phyloP scores from a whole-genome alignment of 225 moss, liverwort and hornwort genomes.

The Sphagnum tenellum region DNA sequence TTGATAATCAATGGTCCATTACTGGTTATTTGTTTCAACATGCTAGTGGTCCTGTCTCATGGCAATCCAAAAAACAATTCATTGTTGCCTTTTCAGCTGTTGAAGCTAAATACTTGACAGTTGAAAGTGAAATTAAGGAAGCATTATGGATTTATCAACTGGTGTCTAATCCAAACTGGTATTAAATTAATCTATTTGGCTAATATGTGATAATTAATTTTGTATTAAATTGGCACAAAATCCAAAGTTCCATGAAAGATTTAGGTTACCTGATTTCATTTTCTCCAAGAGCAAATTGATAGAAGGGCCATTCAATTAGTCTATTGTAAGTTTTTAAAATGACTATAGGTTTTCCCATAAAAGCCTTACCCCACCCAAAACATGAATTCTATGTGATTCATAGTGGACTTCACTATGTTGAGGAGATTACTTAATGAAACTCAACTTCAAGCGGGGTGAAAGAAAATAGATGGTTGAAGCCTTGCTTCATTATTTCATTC shows the following conservation, averaged over 20 bases:
- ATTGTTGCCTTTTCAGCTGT: slow-evolving; percentile 1
- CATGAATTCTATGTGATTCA: too few species aligned
- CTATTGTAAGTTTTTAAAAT: neutral
- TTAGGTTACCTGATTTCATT: neutral
- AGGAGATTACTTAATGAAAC: too few species aligned
- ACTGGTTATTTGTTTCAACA: slow-evolving; percentile 1
- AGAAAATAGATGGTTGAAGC: too few species aligned
- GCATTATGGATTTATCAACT: neutral
- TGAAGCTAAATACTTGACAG: slow-evolving; percentile 7
- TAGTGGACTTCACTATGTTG: too few species aligned
- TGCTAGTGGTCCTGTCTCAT: neutral
- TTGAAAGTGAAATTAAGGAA: neutral
- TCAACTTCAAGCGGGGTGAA: too few species aligned
- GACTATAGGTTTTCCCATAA: too few species aligned
- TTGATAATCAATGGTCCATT: neutral
- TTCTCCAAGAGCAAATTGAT: neutral
- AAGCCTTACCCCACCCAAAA: too few species aligned
- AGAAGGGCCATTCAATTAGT: neutral
- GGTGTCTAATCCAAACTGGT: neutral
- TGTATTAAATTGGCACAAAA: neutral
- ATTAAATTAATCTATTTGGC: neutral
- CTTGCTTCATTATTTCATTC: too few species aligned
- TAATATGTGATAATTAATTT: neutral
- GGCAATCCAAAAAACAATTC: slow-evolving; percentile 5
- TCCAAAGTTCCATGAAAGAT: neutral